Evolutionary conservation across 192 early-diverging fungal genomes (phyloP).

Genomic region (Geranomyces michiganensis): DNA sequence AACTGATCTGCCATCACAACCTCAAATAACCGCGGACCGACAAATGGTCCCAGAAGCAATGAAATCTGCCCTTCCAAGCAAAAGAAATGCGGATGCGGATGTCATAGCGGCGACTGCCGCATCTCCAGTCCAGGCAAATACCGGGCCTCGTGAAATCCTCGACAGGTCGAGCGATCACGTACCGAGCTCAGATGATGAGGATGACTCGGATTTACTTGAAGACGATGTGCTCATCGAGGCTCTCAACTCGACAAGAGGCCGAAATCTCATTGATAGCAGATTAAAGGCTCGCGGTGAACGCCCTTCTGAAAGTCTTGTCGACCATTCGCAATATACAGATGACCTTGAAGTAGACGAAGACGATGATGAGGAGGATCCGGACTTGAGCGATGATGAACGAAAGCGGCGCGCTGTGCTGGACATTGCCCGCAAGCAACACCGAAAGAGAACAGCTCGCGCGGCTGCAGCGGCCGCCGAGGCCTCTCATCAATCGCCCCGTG

Average conservation of each 20-base stretch:
- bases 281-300: background rate
- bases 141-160: too few species aligned
- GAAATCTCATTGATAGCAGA: background rate
- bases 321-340: background rate
- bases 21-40: too few species aligned
- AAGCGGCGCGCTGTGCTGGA: conserved; percentile 17
- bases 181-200: conserved; percentile 9
- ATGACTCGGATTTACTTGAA: conserved; percentile 30
- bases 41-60: too few species aligned
- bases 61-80: too few species aligned
- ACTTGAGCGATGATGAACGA: conserved; percentile 28
- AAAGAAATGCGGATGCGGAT: too few species aligned
- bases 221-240: conserved; percentile 48
- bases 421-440: background rate
- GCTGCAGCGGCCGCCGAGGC: background rate
- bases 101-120: too few species aligned
- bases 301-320: background rate
- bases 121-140: too few species aligned
- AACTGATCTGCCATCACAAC: too few species aligned
- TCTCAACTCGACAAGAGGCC: conserved; percentile 35
- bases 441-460: background rate
- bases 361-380: conserved; percentile 5
- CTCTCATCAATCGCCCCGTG: background rate
- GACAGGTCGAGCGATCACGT: too few species aligned
- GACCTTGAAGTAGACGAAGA: conserved; percentile 12